These are phyloP conservation scores for Verticillium dahliae DNA, from an alignment of 2,329 filamentous ascomycete genomes.

Conservation along the genomic window DNA sequence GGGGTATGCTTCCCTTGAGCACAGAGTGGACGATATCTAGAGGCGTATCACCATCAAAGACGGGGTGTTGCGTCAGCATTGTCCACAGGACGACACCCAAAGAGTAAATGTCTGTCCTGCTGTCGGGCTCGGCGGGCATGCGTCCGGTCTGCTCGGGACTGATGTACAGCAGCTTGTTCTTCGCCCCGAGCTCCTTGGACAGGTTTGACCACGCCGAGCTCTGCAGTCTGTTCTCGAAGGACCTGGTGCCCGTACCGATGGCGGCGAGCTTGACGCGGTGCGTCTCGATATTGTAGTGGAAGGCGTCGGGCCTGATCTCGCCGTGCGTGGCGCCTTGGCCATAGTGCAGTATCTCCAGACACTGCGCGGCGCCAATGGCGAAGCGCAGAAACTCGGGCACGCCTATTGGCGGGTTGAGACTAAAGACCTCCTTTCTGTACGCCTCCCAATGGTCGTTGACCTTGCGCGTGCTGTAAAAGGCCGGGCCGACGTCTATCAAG, in stretches of 20 bases:
- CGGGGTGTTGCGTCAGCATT: conserved; percentile 70
- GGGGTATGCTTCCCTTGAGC: conserved; percentile 69
- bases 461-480: conserved; percentile 55
- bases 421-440: conserved; percentile 35
- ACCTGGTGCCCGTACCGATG: conserved; percentile 78
- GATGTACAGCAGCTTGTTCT: conserved; percentile 85
- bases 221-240: conserved; percentile 83
- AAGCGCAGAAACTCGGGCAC: conserved; percentile 81
- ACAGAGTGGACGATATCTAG: conserved; percentile 91
- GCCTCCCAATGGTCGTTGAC: conserved; percentile 43
- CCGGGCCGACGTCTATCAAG: conserved; percentile 71
- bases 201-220: conserved; percentile 82
- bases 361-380: conserved; percentile 80
- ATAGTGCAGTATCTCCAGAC: conserved; percentile 86
- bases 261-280: conserved; percentile 72
- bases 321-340: conserved; percentile 81
- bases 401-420: conserved; percentile 54
- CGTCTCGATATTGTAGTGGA: conserved; percentile 72
- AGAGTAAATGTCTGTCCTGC: conserved; percentile 88
- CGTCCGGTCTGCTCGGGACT: conserved; percentile 92
- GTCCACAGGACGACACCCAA: conserved; percentile 86
- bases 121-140: conserved; percentile 87
- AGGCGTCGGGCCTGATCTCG: conserved; percentile 84
- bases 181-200: conserved; percentile 77
- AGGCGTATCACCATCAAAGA: conserved; percentile 73